Evolutionary conservation across 2,329 filamentous ascomycete genomes (phyloP), one percentile per base, ranked within the genome.

Genomic region (Raffaelea arxii): DNA sequence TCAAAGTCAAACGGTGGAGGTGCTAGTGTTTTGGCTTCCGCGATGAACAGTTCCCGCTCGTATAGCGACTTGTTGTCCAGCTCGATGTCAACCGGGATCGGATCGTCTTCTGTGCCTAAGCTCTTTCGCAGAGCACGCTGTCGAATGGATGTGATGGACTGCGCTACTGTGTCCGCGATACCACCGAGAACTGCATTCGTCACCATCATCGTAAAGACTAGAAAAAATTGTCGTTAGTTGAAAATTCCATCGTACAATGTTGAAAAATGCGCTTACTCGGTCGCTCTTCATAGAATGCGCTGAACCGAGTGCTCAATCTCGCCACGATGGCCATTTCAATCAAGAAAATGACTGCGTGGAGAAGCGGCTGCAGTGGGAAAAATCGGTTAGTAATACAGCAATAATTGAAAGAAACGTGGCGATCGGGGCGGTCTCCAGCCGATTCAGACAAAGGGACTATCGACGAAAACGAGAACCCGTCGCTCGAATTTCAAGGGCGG

Each of bases 141-240:
- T 49, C 86, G 82, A 50, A 95, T 77, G 19, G 89, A 80, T 3
- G 92, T 94, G 62, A 98, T 85, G 49, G 86, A 82, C 65, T 98
- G 92, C 49, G 92, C 92, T 41, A 94, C 87, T 27, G 92, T 97
- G 66, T 98, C 92, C 65, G 92, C 92, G 56, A 98, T 84, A 57
- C 92, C 92, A 68, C 88, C 89, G 49, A 98, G 80, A 47, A 97
- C 84, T 55, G 92, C 86, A 70, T 98, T 98, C 63, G 91, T 95
- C 61, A 96, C 87, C 91, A 98, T 98, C 67, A 94, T 98, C 52
- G 92, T 98, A 59, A 98, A 78, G 37, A 98, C 86, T 86, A 25
- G 27, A 47, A 12, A 36, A 9, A 18, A 41, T 44, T 53, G 40
- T 43, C 22, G 48, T 14, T 37, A 18, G 12, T 18, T 37, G 9